Percentiles rank a stretch among this genome's conserved stretches.
Evolutionary conservation across 352 stramenopile species (phyloP).

Genomic region (Globisporangium nodosum): DNA sequence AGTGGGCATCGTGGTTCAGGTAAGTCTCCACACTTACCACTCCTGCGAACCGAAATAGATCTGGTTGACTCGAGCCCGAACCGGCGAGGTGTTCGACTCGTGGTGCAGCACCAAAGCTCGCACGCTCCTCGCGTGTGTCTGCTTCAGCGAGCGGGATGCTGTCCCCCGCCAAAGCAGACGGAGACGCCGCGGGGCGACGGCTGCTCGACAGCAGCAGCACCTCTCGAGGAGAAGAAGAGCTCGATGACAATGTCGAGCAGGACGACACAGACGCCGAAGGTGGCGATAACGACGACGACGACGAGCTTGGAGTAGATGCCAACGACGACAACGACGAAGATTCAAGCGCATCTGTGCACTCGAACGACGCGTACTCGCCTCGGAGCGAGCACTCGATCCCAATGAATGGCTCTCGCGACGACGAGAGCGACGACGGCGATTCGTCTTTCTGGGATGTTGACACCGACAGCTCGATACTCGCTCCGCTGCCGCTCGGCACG

Average conservation of each 20-base stretch:
- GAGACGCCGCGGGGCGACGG: too few relatives aligned
- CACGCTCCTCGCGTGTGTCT: too few relatives aligned
- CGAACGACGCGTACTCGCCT: not conserved
- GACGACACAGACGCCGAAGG: not conserved
- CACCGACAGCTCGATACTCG: constrained; percentile 1
- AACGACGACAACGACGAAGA: not conserved
- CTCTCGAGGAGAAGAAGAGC: not conserved
- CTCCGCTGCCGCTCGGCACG: not conserved
- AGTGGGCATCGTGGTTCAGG: too few relatives aligned
- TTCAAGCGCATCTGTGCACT: not conserved
- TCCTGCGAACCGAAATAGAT: too few relatives aligned
- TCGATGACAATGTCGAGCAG: not conserved
- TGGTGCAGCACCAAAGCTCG: too few relatives aligned
- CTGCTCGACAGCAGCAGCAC: too few relatives aligned
- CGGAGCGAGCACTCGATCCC: constrained; percentile 1
- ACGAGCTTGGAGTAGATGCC: not conserved
- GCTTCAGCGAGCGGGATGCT: too few relatives aligned
- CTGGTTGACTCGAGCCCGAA: too few relatives aligned
- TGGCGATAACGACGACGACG: not conserved
- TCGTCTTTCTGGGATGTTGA: constrained; percentile 39
- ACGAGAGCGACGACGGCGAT: constrained; percentile 9
- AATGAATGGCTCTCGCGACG: not conserved
- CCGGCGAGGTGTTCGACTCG: too few relatives aligned
- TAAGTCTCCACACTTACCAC: too few relatives aligned
- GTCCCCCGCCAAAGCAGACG: too few relatives aligned